Evolutionary conservation across 345 rosid genomes (phyloP), one percentile per base, ranked within the genome.

Genomic region (Reutealis trisperma): DNA sequence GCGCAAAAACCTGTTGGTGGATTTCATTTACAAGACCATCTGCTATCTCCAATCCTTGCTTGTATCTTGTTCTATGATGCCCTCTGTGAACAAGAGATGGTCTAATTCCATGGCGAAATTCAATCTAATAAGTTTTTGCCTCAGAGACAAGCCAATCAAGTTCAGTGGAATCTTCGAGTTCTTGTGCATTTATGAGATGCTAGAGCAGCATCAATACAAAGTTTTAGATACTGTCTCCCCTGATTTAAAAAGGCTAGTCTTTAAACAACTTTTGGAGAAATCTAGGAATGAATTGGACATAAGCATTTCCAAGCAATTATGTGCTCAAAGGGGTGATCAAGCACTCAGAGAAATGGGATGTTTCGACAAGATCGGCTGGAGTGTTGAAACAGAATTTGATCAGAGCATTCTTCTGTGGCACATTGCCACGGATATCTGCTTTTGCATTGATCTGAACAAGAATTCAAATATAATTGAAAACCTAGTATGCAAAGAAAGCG

Each of bases 401-500:
- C 84, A 85, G 71, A 86, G 88, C 84, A 61, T 89, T 63, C 88
- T 89, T 0, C 65, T 86, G 12, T 89, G 90, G 92, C 89, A 89
- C 63, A 81, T 89, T 49, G 89, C 92, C 27, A 89, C 89, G 16
- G 90, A 83, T 32, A 83, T 87, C 49, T 83, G 86, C 70, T 83
- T 78, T 51, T 7, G 60, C 34, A 22, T 16, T 16, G 84, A 83
- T 61, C 57, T 2, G 2, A 70, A 51, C 74, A 76, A 6, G 0
- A 64, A 59, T 9, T 52, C 59, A 6, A 69, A 15, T 30, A 2
- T 69, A 24, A 49, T 51, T 25, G 22, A 27, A 24, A 69, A 49
- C 72, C 59, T 42, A 25, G 6, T 24, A 22, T 69, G 72, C 51
- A 51, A 69, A 47, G 72, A 49, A 27, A 79, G 87, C 72, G 79